Percentiles rank a stretch among this genome's conserved stretches.
Evolutionary conservation across 495 filamentous ascomycete genomes (phyloP).

Genomic region (Pseudoneurospora amorphoporcata): DNA sequence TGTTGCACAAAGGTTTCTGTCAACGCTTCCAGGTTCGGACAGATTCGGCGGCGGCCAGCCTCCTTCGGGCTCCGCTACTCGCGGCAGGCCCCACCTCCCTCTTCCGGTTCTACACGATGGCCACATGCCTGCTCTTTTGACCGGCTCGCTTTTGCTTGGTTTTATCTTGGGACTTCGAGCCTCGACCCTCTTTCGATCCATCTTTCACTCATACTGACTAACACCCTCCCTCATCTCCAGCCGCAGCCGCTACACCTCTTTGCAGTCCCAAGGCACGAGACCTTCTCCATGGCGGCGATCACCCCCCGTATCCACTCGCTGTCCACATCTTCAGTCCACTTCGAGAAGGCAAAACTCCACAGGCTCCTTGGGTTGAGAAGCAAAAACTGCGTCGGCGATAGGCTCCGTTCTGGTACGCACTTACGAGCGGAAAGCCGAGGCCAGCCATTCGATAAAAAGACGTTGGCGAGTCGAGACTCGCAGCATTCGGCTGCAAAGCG

Average conservation of each 20-base stretch:
- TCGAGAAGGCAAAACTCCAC: background rate
- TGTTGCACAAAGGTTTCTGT: conserved; percentile 18
- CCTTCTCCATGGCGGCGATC: background rate
- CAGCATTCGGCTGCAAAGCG: background rate
- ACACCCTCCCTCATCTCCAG: background rate
- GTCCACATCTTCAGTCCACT: background rate
- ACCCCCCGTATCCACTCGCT: background rate
- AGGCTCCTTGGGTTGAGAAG: background rate
- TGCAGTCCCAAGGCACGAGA: background rate
- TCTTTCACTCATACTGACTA: background rate
- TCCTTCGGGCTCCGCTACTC: background rate
- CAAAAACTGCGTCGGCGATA: background rate
- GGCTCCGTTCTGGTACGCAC: background rate
- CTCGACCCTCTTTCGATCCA: background rate
- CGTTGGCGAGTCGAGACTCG: background rate
- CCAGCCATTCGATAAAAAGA: background rate
- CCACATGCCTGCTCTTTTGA: background rate
- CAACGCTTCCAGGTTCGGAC: conserved; percentile 5
- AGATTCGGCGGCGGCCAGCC: conserved; percentile 2
- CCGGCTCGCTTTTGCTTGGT: background rate
- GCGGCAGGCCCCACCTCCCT: background rate
- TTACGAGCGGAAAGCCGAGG: background rate
- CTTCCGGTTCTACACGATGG: background rate
- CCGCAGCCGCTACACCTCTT: background rate
- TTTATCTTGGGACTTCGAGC: background rate